Conservation (phyloP, 164 flowering plant species). For the Kalanchoe fedtschenkoi region DNA sequence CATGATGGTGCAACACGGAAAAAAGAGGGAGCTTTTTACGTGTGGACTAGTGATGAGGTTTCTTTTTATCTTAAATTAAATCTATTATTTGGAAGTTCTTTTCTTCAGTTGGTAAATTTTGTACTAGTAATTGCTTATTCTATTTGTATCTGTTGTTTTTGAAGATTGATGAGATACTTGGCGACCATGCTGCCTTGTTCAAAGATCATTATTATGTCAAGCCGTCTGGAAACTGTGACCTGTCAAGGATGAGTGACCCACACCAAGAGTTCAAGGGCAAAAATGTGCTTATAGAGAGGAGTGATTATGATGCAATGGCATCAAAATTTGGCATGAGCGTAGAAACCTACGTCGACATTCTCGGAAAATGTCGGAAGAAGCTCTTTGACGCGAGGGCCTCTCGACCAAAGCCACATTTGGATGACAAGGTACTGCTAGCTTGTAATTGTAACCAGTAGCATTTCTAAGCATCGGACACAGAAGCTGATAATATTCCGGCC, state of each 20-base stretch:
- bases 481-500: conserved; percentile 14
- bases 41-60: conserved; percentile 85
- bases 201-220: conserved; percentile 82
- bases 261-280: conserved; percentile 69
- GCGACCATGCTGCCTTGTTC: conserved; percentile 57
- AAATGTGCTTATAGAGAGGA: conserved; percentile 76
- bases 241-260: conserved; percentile 86
- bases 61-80: not conserved
- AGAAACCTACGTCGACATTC: conserved; percentile 45
- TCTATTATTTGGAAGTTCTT: not conserved
- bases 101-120: not conserved
- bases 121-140: not conserved
- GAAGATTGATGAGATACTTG: conserved; percentile 67
- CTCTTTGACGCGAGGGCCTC: conserved; percentile 53
- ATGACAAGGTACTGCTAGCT: conserved; percentile 66
- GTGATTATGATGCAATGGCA: conserved; percentile 44
- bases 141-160: not conserved
- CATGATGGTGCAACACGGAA: conserved; percentile 52
- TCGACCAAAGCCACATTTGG: conserved; percentile 86
- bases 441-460: not conserved
- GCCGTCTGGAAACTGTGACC: conserved; percentile 78
- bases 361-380: conserved; percentile 49
- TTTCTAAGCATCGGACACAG: conserved; percentile 1
- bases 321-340: conserved; percentile 41
- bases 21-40: conserved; percentile 88